Conservation (phyloP, 2,329 filamentous ascomycete species). For the Stemphylium vesicarium region DNA sequence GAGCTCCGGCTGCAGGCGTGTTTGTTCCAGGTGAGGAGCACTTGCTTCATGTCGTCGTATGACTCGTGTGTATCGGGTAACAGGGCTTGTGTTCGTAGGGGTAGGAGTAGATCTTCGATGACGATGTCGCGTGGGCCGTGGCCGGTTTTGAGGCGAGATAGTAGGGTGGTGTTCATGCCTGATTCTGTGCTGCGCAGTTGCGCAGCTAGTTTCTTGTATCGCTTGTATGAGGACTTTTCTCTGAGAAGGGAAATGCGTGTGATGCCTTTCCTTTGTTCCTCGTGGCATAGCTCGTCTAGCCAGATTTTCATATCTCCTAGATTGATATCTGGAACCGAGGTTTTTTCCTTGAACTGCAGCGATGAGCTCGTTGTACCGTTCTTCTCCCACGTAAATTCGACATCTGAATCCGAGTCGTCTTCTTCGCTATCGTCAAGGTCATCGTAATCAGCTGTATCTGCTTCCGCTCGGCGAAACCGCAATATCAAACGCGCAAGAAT, state of each 20-base stretch:
- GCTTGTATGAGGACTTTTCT: neutral
- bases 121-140: constrained; percentile 14
- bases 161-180: constrained; percentile 17
- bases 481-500: no score
- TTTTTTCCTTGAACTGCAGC: no score
- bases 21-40: constrained; percentile 27
- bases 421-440: no score
- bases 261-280: neutral
- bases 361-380: no score
- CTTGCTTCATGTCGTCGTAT: constrained; percentile 20
- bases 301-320: no score
- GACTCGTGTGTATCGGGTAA: constrained; percentile 10
- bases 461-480: no score
- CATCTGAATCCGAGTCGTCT: no score
- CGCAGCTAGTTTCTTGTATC: neutral
- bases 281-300: no score
- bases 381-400: no score
- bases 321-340: no score
- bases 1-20: constrained; percentile 1
- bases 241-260: neutral
- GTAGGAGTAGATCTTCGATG: constrained; percentile 28
- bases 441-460: no score
- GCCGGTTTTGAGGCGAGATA: constrained; percentile 22
- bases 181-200: neutral
- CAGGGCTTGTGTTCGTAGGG: constrained; percentile 6